Evolutionary conservation across 2,329 filamentous ascomycete genomes (phyloP).

Genomic region (Trichoderma lentiforme): DNA sequence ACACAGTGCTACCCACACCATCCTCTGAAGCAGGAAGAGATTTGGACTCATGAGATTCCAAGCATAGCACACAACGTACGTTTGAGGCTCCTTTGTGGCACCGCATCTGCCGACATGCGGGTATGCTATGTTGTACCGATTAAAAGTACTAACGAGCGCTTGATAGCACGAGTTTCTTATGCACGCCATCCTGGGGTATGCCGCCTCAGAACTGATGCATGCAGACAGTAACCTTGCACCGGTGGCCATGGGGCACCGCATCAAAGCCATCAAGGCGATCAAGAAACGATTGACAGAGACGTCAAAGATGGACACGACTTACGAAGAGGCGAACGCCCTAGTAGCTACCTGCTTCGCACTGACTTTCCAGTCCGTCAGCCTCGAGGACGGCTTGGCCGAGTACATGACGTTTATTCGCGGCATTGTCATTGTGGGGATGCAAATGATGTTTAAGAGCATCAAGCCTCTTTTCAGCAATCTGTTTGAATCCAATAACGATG

Average conservation of each 20-base stretch:
- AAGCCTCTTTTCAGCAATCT: constrained; percentile 50
- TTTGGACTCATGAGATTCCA: constrained; percentile 66
- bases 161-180: constrained; percentile 62
- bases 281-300: constrained; percentile 51
- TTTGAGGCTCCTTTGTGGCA: background rate
- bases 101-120: background rate
- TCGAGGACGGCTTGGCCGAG: constrained; percentile 58
- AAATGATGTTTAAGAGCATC: constrained; percentile 50
- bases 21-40: constrained; percentile 60
- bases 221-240: constrained; percentile 50
- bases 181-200: constrained; percentile 66
- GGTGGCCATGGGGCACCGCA: constrained; percentile 60
- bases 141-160: background rate
- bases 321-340: constrained; percentile 57
- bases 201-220: constrained; percentile 61
- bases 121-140: too few species aligned
- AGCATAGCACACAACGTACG: constrained; percentile 63
- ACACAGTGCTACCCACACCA: constrained; percentile 60
- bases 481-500: constrained; percentile 39
- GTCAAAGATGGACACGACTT: constrained; percentile 38
- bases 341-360: constrained; percentile 58
- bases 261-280: constrained; percentile 62
- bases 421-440: constrained; percentile 52
- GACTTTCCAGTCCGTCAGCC: constrained; percentile 55
- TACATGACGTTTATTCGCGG: constrained; percentile 60